These are phyloP conservation scores for Lipomyces mesembrius DNA, from an alignment of 805 yeast species.

Conservation along the genomic window DNA sequence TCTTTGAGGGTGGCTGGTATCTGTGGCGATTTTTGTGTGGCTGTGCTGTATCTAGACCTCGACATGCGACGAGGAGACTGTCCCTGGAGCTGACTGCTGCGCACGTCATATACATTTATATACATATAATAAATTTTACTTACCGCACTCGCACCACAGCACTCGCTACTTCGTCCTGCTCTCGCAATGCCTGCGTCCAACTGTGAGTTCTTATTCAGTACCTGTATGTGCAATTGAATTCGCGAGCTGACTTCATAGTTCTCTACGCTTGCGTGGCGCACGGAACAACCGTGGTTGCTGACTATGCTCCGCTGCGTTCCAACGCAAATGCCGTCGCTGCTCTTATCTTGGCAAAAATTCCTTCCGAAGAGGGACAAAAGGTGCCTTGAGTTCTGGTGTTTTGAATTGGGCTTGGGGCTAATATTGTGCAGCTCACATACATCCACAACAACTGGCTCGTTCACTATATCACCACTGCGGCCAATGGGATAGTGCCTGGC, in stretches of 20 bases:
- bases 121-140: background rate
- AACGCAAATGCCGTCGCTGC: constrained; percentile 50
- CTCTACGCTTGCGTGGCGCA: constrained; percentile 40
- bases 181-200: constrained; percentile 31
- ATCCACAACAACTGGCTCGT: constrained; percentile 43
- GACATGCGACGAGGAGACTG: background rate
- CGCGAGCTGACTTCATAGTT: constrained; percentile 13
- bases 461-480: constrained; percentile 44
- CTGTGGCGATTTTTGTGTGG: background rate
- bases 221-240: background rate
- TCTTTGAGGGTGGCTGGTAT: background rate
- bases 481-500: constrained; percentile 36
- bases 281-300: constrained; percentile 54
- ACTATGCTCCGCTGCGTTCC: constrained; percentile 57
- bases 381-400: constrained; percentile 15
- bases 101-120: background rate
- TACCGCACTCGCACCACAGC: background rate
- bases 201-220: constrained; percentile 17
- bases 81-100: background rate
- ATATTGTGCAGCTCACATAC: constrained; percentile 39
- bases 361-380: constrained; percentile 41
- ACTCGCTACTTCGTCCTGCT: background rate
- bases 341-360: constrained; percentile 37
- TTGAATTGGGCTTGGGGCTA: background rate
- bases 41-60: background rate